Evolutionary conservation across 768 basidiomycete genomes (phyloP).

Genomic region (Trametes cingulata): DNA sequence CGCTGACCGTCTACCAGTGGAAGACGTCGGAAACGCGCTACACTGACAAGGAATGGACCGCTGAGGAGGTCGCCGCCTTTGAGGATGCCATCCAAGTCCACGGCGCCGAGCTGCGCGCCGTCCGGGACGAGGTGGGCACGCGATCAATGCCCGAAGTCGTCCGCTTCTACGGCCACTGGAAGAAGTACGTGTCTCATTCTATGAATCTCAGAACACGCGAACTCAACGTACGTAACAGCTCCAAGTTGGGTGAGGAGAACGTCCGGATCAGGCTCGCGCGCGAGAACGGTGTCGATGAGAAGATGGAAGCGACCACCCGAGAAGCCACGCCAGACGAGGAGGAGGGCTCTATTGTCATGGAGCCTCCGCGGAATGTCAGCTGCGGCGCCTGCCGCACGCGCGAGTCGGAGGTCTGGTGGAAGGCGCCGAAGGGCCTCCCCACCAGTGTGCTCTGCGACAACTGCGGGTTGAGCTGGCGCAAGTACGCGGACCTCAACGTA

Average conservation of each 20-base stretch:
- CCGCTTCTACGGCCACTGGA: slow-evolving; percentile 84
- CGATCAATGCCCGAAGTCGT: slow-evolving; percentile 77
- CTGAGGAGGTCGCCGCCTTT: slow-evolving; percentile 70
- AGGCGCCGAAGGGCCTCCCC: slow-evolving; percentile 82
- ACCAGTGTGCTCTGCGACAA: slow-evolving; percentile 79
- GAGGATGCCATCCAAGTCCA: slow-evolving; percentile 73
- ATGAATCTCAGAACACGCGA: not conserved
- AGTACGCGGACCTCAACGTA: slow-evolving; percentile 88
- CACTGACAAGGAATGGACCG: slow-evolving; percentile 70
- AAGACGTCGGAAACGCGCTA: slow-evolving; percentile 66
- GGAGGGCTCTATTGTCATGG: slow-evolving; percentile 72
- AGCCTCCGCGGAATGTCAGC: slow-evolving; percentile 50
- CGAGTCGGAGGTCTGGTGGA: slow-evolving; percentile 86
- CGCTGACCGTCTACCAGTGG: slow-evolving; percentile 52
- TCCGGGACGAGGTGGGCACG: slow-evolving; percentile 71
- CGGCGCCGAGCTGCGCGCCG: slow-evolving; percentile 78
- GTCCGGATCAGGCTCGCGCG: slow-evolving; percentile 45
- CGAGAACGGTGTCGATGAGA: slow-evolving; percentile 28
- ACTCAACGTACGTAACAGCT: slow-evolving; percentile 38
- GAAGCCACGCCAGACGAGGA: slow-evolving; percentile 49
- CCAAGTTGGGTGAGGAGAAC: slow-evolving; percentile 71
- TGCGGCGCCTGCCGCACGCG: slow-evolving; percentile 87
- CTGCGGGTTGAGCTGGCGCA: slow-evolving; percentile 89
- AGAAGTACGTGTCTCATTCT: slow-evolving; percentile 52
- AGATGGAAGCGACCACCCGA: slow-evolving; percentile 10